Conservation (phyloP, 768 basidiomycete genomes). For the Mrakia frigida region DNA sequence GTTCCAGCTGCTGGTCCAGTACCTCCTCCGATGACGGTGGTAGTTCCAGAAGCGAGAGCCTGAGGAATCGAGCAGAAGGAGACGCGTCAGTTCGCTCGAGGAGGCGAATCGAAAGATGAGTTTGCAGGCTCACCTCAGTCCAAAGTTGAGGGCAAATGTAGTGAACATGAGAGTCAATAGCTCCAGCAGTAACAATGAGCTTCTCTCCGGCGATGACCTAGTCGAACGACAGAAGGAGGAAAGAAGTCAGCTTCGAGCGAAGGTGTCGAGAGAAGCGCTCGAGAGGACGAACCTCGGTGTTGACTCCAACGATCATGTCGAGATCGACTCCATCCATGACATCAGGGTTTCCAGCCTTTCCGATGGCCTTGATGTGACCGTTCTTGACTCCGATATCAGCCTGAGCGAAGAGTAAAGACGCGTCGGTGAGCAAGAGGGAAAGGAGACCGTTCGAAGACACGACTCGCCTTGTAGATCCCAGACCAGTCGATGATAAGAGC, state of each 20-base stretch:
- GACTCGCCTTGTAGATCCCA: constrained; percentile 79
- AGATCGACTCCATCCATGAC: constrained; percentile 74
- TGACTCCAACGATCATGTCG: constrained; percentile 73
- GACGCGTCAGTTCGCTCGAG: neutral
- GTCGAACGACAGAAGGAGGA: neutral
- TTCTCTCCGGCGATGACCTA: constrained; percentile 88
- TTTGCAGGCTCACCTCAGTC: constrained; percentile 55
- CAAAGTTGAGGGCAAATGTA: constrained; percentile 94
- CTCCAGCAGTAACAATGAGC: constrained; percentile 86
- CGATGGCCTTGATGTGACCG: constrained; percentile 76
- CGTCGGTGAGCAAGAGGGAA: neutral
- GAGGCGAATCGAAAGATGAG: neutral
- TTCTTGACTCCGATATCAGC: constrained; percentile 90
- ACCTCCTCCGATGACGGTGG: constrained; percentile 92
- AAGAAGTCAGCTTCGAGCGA: neutral
- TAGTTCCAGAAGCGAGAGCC: constrained; percentile 58
- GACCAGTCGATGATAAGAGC: constrained; percentile 91
- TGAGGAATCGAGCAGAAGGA: constrained; percentile 20
- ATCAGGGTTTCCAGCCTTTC: constrained; percentile 97
- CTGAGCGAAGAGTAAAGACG: constrained; percentile 45
- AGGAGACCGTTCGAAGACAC: neutral
- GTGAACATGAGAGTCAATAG: constrained; percentile 86
- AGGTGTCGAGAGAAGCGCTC: neutral
- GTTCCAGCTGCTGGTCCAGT: constrained; percentile 88
- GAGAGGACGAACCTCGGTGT: constrained; percentile 59